Evolutionary conservation across 2,329 filamentous ascomycete genomes (phyloP).

Genomic region (Gaeumannomyces sp.): DNA sequence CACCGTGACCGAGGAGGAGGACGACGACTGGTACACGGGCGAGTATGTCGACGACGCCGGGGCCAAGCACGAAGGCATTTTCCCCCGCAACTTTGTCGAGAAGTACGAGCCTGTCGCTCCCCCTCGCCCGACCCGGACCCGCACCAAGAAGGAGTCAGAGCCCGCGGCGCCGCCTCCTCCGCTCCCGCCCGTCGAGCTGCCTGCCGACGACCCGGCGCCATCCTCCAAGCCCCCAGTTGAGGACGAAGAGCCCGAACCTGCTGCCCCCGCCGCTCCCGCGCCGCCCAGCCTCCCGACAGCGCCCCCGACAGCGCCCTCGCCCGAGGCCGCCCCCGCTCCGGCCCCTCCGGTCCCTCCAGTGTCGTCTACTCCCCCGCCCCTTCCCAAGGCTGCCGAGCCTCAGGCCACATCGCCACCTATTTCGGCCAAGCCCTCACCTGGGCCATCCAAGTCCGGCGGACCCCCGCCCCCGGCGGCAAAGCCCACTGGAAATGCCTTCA

Average conservation of each 20-base stretch:
- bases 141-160: conserved; percentile 58
- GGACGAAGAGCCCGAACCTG: conserved; percentile 17
- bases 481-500: conserved; percentile 72
- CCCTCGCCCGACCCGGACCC: conserved; percentile 71
- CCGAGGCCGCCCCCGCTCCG: conserved; percentile 28
- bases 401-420: conserved; percentile 30
- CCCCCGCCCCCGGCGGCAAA: conserved; percentile 68
- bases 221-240: conserved; percentile 24
- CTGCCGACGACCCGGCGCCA: conserved; percentile 26
- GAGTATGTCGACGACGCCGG: conserved; percentile 77
- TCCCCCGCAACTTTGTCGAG: conserved; percentile 96
- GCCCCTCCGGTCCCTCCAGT: conserved; percentile 29
- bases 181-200: conserved; percentile 27
- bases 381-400: conserved; percentile 32
- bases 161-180: conserved; percentile 27
- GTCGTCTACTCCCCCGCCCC: conserved; percentile 27
- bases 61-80: conserved; percentile 74
- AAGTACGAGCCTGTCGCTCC: conserved; percentile 88
- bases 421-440: conserved; percentile 29
- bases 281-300: conserved; percentile 22
- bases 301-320: conserved; percentile 28
- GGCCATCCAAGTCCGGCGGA: conserved; percentile 40
- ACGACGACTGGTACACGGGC: conserved; percentile 88
- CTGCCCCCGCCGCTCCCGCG: conserved; percentile 21
- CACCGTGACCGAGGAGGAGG: conserved; percentile 86